Evolutionary conservation across 371 early-diverging fungal genomes (phyloP).

Genomic region (Neoconidiobolus thromboides): DNA sequence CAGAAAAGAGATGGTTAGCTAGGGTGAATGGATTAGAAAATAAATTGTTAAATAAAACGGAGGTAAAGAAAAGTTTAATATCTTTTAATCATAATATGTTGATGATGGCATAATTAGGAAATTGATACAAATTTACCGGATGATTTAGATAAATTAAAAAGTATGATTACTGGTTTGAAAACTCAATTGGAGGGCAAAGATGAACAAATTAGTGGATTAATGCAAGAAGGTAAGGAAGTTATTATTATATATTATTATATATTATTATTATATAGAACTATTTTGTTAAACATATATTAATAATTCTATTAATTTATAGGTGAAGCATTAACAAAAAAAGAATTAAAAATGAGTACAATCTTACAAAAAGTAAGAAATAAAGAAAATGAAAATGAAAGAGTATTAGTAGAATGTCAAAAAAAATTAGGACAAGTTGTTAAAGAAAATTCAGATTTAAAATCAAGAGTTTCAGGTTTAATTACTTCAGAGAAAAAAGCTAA

Average conservation of each 20-base stretch:
- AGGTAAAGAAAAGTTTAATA: too few species aligned
- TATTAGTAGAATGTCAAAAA: constrained; percentile 26
- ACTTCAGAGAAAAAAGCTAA: constrained; percentile 27
- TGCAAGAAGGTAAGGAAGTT: constrained; percentile 32
- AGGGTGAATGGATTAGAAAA: neutral
- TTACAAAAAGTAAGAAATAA: constrained; percentile 54
- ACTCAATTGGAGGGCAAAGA: constrained; percentile 31
- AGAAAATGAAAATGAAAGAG: constrained; percentile 38
- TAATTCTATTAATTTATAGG: constrained; percentile 17
- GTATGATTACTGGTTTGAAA: constrained; percentile 9
- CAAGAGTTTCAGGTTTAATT: constrained; percentile 15
- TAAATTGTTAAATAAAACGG: too few species aligned
- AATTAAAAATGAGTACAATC: constrained; percentile 43
- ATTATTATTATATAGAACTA: neutral
- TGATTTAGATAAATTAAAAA: neutral
- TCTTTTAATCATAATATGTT: too few species aligned
- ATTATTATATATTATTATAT: too few species aligned
- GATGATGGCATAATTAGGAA: neutral
- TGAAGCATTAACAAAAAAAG: constrained; percentile 57
- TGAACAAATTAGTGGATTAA: constrained; percentile 33
- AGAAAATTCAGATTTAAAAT: constrained; percentile 27
- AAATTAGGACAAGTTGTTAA: constrained; percentile 42
- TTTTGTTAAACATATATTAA: neutral
- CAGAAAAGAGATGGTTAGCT: neutral
- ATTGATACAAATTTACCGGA: neutral